phyloP scores from a whole-genome alignment of 257 asterid species.

The Solanum sparsipilum region DNA sequence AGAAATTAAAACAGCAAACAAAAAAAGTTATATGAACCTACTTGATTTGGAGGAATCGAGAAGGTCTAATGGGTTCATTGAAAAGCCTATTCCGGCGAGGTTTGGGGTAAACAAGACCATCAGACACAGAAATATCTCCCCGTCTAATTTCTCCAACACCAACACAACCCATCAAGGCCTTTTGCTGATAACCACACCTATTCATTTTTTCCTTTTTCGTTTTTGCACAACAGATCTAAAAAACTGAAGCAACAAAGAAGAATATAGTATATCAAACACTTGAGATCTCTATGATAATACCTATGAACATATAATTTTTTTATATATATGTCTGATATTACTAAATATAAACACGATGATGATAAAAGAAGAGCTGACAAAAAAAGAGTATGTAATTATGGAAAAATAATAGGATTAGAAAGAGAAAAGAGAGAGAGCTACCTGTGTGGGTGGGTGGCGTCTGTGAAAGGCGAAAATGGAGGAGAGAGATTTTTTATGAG shows the following conservation, averaged over 20 bases:
- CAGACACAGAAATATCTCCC: neutral
- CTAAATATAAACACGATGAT: neutral
- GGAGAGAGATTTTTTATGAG: neutral
- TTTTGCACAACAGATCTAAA: neutral
- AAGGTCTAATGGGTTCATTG: neutral
- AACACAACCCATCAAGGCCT: neutral
- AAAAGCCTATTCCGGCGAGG: neutral
- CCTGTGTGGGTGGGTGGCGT: neutral
- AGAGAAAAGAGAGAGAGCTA: neutral
- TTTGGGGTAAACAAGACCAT: constrained; percentile 3
- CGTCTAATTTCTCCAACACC: neutral
- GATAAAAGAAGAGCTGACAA: neutral
- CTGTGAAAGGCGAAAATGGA: neutral
- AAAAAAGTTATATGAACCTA: neutral
- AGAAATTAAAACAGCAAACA: neutral
- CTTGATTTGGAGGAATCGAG: neutral
- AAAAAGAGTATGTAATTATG: neutral
- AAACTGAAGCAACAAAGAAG: neutral
- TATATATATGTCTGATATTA: neutral
- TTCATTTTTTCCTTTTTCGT: neutral
- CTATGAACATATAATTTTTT: neutral
- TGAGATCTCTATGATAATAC: neutral
- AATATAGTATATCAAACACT: neutral
- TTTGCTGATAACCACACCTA: neutral
- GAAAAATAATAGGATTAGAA: neutral